Percentiles rank a stretch among this genome's conserved stretches.
phyloP scores from a whole-genome alignment of 768 basidiomycete genomes.

The Tremella fuciformis region DNA sequence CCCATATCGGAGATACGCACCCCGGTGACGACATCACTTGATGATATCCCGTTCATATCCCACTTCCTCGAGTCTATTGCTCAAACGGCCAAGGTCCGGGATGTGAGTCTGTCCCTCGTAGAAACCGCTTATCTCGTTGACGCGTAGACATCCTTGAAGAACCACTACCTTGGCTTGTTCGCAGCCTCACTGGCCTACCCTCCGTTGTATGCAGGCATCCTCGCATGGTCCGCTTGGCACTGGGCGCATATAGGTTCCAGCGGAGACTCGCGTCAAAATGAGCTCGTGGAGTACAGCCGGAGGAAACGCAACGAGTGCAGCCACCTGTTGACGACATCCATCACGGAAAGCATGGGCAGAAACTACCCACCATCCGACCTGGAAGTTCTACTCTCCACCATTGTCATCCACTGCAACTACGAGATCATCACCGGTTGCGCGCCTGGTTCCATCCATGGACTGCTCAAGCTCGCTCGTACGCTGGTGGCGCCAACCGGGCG shows the following conservation, averaged over 20 bases:
- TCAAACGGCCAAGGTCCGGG: constrained; percentile 2
- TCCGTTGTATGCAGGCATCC: not conserved
- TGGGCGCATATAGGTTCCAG: not conserved
- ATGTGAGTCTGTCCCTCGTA: not conserved
- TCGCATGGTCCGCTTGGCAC: constrained; percentile 4
- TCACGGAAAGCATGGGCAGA: not conserved
- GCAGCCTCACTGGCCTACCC: not conserved
- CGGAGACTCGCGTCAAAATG: not conserved
- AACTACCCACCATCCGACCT: not conserved
- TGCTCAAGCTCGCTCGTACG: constrained; percentile 2
- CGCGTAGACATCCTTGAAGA: not conserved
- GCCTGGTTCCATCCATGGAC: not conserved
- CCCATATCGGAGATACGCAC: not conserved
- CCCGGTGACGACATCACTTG: not conserved
- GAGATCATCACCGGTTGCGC: not conserved
- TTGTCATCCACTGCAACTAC: constrained; percentile 4
- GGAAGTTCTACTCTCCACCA: not conserved
- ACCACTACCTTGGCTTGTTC: constrained; percentile 3
- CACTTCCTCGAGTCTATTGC: not conserved
- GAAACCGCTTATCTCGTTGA: not conserved
- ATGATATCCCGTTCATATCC: constrained; percentile 3
- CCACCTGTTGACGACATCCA: not conserved
- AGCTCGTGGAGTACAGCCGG: not conserved
- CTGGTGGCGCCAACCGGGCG: not conserved
- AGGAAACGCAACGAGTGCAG: not conserved